Conservation (phyloP, 2,329 filamentous ascomycete genomes). For the Xylogone sp. region DNA sequence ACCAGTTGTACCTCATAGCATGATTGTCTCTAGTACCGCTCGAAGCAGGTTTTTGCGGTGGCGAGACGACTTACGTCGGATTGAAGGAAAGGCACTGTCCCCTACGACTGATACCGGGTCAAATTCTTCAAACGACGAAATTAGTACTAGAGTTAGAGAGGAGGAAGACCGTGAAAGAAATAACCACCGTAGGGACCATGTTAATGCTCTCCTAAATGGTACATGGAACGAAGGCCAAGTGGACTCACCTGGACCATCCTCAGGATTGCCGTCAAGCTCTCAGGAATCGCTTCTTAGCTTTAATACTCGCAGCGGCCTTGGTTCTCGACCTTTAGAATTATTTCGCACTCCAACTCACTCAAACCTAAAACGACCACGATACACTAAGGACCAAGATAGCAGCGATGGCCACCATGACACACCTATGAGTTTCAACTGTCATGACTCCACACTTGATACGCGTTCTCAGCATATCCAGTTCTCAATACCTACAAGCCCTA, state of each 20-base stretch:
- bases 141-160: slow-evolving; percentile 16
- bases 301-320: background rate
- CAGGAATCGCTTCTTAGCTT: background rate
- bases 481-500: too few relatives aligned
- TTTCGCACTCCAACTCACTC: background rate
- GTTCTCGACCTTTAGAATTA: background rate
- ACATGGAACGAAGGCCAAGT: slow-evolving; percentile 63
- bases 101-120: slow-evolving; percentile 17
- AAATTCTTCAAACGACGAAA: slow-evolving; percentile 20
- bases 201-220: slow-evolving; percentile 49
- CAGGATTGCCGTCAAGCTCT: slow-evolving; percentile 1
- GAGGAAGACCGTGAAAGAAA: slow-evolving; percentile 25
- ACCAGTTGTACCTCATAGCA: slow-evolving; percentile 67
- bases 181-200: slow-evolving; percentile 41
- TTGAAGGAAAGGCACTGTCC: slow-evolving; percentile 41
- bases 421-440: background rate
- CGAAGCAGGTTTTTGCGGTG: slow-evolving; percentile 76
- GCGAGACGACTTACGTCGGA: slow-evolving; percentile 67
- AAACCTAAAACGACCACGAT: background rate
- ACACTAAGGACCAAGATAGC: background rate
- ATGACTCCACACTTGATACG: too few relatives aligned
- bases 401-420: background rate
- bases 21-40: slow-evolving; percentile 75
- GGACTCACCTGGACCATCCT: slow-evolving; percentile 44
- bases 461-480: too few relatives aligned